A percentile compares a stretch with the other conserved stretches of the same genome.
Conservation (phyloP, 2,329 filamentous ascomycete species). For the Paracamarosporium sp. region DNA sequence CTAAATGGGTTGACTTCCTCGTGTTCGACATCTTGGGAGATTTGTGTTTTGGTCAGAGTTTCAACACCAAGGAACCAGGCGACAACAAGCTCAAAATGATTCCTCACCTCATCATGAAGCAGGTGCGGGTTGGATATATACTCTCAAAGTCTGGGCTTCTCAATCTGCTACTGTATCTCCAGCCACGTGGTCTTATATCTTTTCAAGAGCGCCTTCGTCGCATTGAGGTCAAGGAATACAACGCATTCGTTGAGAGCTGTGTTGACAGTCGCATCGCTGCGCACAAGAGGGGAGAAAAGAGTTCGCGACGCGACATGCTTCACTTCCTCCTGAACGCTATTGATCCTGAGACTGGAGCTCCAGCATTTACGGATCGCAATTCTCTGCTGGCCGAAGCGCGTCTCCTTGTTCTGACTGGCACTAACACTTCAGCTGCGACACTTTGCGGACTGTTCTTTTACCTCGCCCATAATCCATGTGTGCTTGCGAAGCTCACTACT, state of each 20-base stretch:
- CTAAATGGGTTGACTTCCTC: conserved; percentile 22
- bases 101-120: conserved; percentile 15
- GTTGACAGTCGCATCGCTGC: conserved; percentile 14
- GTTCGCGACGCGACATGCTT: conserved; percentile 50
- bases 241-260: conserved; percentile 10
- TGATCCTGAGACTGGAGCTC: conserved; percentile 46
- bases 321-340: conserved; percentile 47
- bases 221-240: conserved; percentile 11
- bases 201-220: conserved; percentile 8
- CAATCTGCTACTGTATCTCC: conserved; percentile 11
- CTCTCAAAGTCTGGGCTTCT: conserved; percentile 11
- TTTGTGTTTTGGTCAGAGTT: conserved; percentile 42
- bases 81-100: conserved; percentile 18
- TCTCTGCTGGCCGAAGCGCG: conserved; percentile 31
- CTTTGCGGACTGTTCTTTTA: conserved; percentile 16
- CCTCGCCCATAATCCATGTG: conserved; percentile 11
- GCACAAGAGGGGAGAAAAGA: neutral
- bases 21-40: conserved; percentile 56
- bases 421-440: conserved; percentile 13
- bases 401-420: conserved; percentile 14
- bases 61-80: conserved; percentile 39
- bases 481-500: neutral
- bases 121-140: conserved; percentile 10
- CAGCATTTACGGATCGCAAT: conserved; percentile 40
- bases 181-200: conserved; percentile 16